Evolutionary conservation across 2,329 filamentous ascomycete species (phyloP), one percentile per base, ranked within the genome.

Genomic region (Falciphora oryzae): DNA sequence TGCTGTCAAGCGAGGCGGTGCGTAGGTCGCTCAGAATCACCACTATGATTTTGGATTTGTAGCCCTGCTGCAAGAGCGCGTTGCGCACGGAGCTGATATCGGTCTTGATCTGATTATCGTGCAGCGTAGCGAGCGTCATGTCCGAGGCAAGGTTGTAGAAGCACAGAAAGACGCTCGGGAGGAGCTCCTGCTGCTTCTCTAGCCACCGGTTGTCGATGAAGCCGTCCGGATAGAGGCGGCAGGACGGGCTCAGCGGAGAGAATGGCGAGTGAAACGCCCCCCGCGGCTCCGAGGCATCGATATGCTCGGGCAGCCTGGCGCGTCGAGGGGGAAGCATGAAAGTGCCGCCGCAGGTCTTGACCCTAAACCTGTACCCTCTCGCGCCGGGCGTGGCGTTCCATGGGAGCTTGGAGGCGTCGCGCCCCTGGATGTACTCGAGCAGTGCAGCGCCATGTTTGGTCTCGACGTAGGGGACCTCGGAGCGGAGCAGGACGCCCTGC

Each of bases 141-240:
- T 96, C 90, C 28, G 88, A 85, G 4, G 85, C 86, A 65, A 97
- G 85, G 50, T 84, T 83, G 73, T 96, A 96, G 77, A 96, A 95
- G 68, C 89, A 90, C 38, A 96, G 76, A 69, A 92, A 89, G 31
- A 92, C 84, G 67, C 92, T 90, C 1, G 94, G 94, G 28, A 98
- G 83, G 25, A 92, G 81, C 63, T 90, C 81, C 73, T 97, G 93
- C 74, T 98, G 94, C 75, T 98, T 99, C 66, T 86, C 85, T 64
- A 96, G 81, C 94, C 94, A 99, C 66, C 85, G 78, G 27, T 89
- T 83, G 66, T 93, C 87, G 74, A 97, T 87, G 65, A 97, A 80
- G 5, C 94, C 95, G 77, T 98, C 95, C 10, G 94, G 93, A 73
- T 95, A 98, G 3, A 96, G 83, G 2, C 87, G 81, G 10, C 94